Evolutionary conservation across 345 rosid species (phyloP), one percentile per base, ranked within the genome.

Genomic region (Populus davidiana): DNA sequence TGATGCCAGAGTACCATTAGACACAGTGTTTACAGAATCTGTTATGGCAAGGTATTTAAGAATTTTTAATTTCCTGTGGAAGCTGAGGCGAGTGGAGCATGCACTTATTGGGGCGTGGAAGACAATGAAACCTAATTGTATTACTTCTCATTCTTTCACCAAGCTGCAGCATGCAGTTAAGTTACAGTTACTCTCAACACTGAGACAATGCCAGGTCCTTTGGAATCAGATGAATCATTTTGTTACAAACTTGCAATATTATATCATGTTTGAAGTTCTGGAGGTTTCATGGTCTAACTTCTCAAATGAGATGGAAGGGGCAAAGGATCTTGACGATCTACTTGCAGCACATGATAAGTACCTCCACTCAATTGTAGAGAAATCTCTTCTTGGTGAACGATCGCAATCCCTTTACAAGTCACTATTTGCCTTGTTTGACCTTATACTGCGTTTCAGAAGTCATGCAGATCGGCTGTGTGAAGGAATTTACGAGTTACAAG

Each of bases 201-300:
- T 92, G 83, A 88, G 99, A 80, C 89, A 83, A 74, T 96, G 97
- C 89, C 99, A 96, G 90, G 98, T 92, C 79, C 90, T 94, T 61
- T 90, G 97, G 97, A 84, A 92, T 77, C 98, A 93, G 82, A 96
- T 96, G 98, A 96, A 96, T 78, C 99, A 93, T 87, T 96, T 96
- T 84, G 92, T 96, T 67, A 87, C 98, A 18, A 96, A 96, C 85
- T 89, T 96, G 87, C 99, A 96, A 78, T 93, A 94, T 82, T 96
- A 96, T 83, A 93, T 96, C 68, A 96, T 96, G 99, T 93, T 96
- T 82, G 99, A 96, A 84, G 98, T 96, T 43, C 85, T 96, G 90
- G 99, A 96, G 86, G 97, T 92, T 9, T 96, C 97, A 16, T 96
- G 98, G 98, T 96, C 97, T 74, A 84, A 91, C 76, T 96, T 96